A percentile compares a stretch with the other conserved stretches of the same genome.
Conservation (phyloP, 108 stramenopile species). For the Nannochloropsis salina region DNA sequence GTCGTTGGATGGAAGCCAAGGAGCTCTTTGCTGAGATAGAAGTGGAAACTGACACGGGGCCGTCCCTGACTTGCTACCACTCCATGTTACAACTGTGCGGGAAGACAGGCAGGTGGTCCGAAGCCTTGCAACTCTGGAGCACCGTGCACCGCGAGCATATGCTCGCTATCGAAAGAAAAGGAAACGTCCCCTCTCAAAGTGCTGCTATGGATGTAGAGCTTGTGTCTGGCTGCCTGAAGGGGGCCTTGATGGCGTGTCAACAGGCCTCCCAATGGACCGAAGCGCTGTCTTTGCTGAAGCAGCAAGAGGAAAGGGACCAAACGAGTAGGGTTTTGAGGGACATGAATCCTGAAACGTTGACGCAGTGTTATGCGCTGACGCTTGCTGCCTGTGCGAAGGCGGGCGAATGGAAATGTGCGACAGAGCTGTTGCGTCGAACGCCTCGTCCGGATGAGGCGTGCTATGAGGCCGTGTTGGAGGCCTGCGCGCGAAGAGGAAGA, state of each 20-base stretch:
- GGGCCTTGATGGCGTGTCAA: conserved; percentile 17
- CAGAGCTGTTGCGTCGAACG: neutral
- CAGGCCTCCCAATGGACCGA: neutral
- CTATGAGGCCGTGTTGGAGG: conserved; percentile 16
- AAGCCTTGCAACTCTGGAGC: neutral
- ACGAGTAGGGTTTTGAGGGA: neutral
- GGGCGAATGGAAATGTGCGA: neutral
- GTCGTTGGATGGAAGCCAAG: neutral
- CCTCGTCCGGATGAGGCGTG: neutral
- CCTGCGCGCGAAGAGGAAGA: neutral
- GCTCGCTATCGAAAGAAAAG: no score
- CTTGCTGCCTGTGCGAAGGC: neutral
- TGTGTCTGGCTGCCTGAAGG: neutral
- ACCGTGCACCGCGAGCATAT: neutral
- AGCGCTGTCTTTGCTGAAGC: neutral
- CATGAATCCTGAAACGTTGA: neutral
- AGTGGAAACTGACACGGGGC: neutral
- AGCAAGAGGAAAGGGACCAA: neutral
- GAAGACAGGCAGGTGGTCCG: neutral
- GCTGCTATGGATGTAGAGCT: neutral
- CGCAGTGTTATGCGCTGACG: neutral
- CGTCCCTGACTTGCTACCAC: neutral
- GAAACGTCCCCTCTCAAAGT: neutral
- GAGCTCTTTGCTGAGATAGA: neutral
- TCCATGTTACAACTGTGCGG: conserved; percentile 10